These are phyloP conservation scores for Calonectria pauciramosa DNA, from an alignment of 2,329 filamentous ascomycete species.

Conservation along the genomic window DNA sequence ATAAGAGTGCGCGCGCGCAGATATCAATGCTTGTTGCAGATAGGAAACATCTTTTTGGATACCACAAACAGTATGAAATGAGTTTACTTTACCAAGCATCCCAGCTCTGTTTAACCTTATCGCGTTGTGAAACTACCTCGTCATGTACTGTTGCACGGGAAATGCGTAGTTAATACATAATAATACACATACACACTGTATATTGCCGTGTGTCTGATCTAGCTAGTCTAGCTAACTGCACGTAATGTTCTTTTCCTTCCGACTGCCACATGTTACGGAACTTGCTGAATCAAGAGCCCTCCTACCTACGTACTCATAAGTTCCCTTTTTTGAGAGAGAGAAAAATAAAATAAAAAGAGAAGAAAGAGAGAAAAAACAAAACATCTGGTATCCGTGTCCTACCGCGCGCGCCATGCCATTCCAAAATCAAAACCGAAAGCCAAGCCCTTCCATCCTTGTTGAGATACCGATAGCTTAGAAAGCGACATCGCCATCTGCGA, in stretches of 20 bases:
- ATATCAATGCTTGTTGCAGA: background rate
- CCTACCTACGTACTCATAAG: background rate
- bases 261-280: background rate
- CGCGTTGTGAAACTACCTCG: background rate
- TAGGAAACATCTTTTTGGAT: constrained; percentile 6
- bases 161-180: background rate
- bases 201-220: constrained; percentile 12
- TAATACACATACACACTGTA: constrained; percentile 18
- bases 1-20: background rate
- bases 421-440: background rate
- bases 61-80: background rate
- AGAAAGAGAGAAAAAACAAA: too few species aligned
- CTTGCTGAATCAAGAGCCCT: background rate
- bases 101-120: background rate
- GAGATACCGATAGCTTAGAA: background rate
- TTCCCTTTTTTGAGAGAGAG: background rate
- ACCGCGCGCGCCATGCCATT: constrained; percentile 10
- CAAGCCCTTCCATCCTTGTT: background rate
- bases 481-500: background rate
- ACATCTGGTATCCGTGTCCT: constrained; percentile 11
- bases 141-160: background rate
- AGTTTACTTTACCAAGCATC: background rate
- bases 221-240: constrained; percentile 4
- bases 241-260: background rate
- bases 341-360: too few species aligned